Evolutionary conservation across 2,329 filamentous ascomycete genomes (phyloP).

Genomic region (Paraphoma chrysanthemicola): DNA sequence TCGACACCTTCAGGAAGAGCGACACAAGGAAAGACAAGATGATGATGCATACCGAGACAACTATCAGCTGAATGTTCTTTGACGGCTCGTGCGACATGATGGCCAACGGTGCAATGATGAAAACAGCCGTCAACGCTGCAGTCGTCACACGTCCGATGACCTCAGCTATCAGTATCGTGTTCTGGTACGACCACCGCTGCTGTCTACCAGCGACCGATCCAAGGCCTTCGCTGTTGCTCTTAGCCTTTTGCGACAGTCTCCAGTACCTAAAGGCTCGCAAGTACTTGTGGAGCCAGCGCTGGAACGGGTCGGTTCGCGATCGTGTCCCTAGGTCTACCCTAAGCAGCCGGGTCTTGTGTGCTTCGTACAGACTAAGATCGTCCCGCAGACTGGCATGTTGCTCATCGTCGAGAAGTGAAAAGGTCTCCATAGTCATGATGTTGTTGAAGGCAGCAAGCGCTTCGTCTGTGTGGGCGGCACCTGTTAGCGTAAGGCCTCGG

Average conservation of each 20-base stretch:
- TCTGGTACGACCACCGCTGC: conserved; percentile 24
- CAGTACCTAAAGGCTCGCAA: conserved; percentile 19
- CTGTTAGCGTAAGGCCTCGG: too few relatives aligned
- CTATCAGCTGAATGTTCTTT: conserved; percentile 16
- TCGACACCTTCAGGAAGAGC: conserved; percentile 26
- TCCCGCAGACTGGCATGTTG: conserved; percentile 22
- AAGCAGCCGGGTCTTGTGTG: conserved; percentile 45
- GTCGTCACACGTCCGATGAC: conserved; percentile 21
- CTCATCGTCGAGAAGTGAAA: conserved; percentile 28
- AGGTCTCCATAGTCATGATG: conserved; percentile 35
- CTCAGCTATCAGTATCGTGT: conserved; percentile 28
- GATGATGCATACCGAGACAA: conserved; percentile 22
- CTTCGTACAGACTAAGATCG: conserved; percentile 38
- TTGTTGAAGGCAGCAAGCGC: conserved; percentile 28
- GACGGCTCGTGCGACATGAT: conserved; percentile 23
- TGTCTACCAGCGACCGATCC: conserved; percentile 5
- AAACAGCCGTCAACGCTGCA: conserved; percentile 23
- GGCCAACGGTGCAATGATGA: conserved; percentile 24
- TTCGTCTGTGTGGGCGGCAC: too few relatives aligned
- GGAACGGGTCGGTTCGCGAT: conserved; percentile 20
- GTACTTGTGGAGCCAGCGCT: conserved; percentile 22
- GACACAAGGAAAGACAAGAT: conserved; percentile 26
- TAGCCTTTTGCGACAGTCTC: conserved; percentile 15
- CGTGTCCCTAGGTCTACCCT: conserved; percentile 38
- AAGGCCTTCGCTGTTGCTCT: conserved; percentile 9